These are phyloP conservation scores for Leishmania arabica DNA, from an alignment of 208 protist species.

Conservation along the genomic window DNA sequence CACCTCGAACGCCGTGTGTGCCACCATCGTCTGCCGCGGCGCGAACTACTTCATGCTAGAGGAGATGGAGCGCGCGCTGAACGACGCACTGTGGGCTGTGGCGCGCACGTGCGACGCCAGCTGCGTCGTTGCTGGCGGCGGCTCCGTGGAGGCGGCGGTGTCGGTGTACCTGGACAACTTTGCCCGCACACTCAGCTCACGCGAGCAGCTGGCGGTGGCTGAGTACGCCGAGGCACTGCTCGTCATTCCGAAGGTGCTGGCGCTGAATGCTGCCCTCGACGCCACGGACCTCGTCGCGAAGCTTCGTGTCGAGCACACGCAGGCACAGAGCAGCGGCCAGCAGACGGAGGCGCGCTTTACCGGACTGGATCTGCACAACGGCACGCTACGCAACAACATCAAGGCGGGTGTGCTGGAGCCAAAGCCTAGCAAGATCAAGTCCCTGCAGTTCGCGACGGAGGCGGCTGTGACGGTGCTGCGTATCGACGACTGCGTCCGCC, in stretches of 20 bases:
- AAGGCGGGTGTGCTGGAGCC: slow-evolving; percentile 99
- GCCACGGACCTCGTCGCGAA: slow-evolving; percentile 98
- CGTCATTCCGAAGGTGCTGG: slow-evolving; percentile 99
- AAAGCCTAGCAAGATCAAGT: slow-evolving; percentile 98
- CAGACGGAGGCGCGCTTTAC: slow-evolving; percentile 58
- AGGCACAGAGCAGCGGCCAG: slow-evolving; percentile 43
- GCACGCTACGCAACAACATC: slow-evolving; percentile 97
- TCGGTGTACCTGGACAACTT: slow-evolving; percentile 99
- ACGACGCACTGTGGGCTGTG: slow-evolving; percentile 99
- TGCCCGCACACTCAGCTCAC: slow-evolving; percentile 95
- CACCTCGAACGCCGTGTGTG: slow-evolving; percentile 73
- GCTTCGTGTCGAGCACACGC: slow-evolving; percentile 97
- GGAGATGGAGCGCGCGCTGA: slow-evolving; percentile 98
- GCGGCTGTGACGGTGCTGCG: slow-evolving; percentile 99
- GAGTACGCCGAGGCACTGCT: slow-evolving; percentile 99
- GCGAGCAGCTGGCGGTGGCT: slow-evolving; percentile 99
- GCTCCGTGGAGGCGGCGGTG: slow-evolving; percentile 98
- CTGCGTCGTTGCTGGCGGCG: slow-evolving; percentile 98
- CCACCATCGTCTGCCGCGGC: slow-evolving; percentile 98
- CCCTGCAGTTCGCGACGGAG: slow-evolving; percentile 99
- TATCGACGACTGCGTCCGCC: slow-evolving; percentile 99
- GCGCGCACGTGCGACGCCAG: slow-evolving; percentile 98
- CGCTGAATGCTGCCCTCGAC: slow-evolving; percentile 98
- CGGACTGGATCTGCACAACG: slow-evolving; percentile 97
- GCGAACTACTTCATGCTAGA: slow-evolving; percentile 98